These are phyloP conservation scores for Saturnispora ahearnii DNA, from an alignment of 805 yeast genomes.

Conservation along the genomic window DNA sequence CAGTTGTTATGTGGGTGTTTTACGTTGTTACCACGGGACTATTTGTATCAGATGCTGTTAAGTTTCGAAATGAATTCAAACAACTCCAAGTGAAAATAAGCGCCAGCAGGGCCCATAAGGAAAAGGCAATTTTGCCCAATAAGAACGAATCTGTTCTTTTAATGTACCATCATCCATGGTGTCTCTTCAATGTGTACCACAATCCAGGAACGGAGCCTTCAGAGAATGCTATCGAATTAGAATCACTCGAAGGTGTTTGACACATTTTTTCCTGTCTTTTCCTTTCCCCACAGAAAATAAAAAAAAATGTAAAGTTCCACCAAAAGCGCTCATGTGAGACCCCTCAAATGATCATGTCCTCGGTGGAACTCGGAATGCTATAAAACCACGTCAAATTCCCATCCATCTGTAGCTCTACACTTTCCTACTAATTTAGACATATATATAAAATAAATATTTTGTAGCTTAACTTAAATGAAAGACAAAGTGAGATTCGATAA, in stretches of 20 bases:
- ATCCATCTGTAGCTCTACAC: neutral
- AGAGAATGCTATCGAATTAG: too few species aligned
- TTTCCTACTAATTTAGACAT: neutral
- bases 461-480: neutral
- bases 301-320: neutral
- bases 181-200: too few species aligned
- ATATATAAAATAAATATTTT: neutral
- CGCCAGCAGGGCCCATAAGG: too few species aligned
- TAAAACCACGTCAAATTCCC: slow-evolving; percentile 4
- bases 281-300: slow-evolving; percentile 1
- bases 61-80: too few species aligned
- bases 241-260: too few species aligned
- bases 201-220: too few species aligned
- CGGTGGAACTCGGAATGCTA: slow-evolving; percentile 6
- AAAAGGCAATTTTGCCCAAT: too few species aligned
- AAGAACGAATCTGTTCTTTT: too few species aligned
- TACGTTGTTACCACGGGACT: slow-evolving; percentile 14
- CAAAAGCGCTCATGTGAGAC: neutral
- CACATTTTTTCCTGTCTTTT: too few species aligned
- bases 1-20: slow-evolving; percentile 12
- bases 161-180: too few species aligned
- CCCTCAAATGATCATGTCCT: slow-evolving; percentile 7
- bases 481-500: slow-evolving; percentile 3
- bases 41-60: slow-evolving; percentile 5
- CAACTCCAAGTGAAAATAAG: too few species aligned